A percentile compares a stretch with the other conserved stretches of the same genome.
Conservation (phyloP, 176 grass and related monocot species). For the Luzula sylvatica region DNA sequence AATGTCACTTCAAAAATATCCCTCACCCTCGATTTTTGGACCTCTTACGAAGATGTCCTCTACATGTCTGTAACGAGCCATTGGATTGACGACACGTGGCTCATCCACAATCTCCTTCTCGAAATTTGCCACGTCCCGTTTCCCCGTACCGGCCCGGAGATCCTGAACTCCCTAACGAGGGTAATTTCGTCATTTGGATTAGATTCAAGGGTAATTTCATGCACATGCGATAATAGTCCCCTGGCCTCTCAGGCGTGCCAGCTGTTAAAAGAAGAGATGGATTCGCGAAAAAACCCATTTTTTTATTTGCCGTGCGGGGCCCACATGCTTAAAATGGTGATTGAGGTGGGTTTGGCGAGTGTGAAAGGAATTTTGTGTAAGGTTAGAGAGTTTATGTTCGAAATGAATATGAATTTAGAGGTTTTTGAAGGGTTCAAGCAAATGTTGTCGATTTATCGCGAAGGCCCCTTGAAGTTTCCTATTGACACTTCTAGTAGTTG, state of each 20-base stretch:
- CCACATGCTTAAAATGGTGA: constrained; percentile 52
- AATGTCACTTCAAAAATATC: constrained; percentile 54
- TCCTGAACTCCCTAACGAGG: constrained; percentile 41
- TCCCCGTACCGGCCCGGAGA: constrained; percentile 46
- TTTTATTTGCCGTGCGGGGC: constrained; percentile 85
- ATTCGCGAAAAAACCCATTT: constrained; percentile 52
- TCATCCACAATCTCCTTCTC: constrained; percentile 54
- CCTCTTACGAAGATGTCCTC: constrained; percentile 56
- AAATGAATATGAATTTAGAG: constrained; percentile 45
- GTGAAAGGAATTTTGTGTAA: constrained; percentile 54
- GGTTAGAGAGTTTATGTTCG: constrained; percentile 68
- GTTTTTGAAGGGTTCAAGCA: constrained; percentile 77
- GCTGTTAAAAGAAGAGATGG: constrained; percentile 42
- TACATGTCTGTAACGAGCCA: constrained; percentile 91
- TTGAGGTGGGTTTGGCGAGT: constrained; percentile 59
- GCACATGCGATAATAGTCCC: constrained; percentile 68
- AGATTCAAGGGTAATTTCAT: constrained; percentile 60
- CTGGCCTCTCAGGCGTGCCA: constrained; percentile 50
- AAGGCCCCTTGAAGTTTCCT: constrained; percentile 75
- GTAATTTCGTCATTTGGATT: constrained; percentile 50
- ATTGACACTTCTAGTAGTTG: constrained; percentile 65
- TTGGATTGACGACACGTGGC: constrained; percentile 89
- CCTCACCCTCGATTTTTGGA: constrained; percentile 80
- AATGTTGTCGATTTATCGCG: constrained; percentile 56
- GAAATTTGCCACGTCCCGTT: constrained; percentile 66